Evolutionary conservation across 2,329 filamentous ascomycete genomes (phyloP), one percentile per base, ranked within the genome.

Genomic region (Apiospora sp.): DNA sequence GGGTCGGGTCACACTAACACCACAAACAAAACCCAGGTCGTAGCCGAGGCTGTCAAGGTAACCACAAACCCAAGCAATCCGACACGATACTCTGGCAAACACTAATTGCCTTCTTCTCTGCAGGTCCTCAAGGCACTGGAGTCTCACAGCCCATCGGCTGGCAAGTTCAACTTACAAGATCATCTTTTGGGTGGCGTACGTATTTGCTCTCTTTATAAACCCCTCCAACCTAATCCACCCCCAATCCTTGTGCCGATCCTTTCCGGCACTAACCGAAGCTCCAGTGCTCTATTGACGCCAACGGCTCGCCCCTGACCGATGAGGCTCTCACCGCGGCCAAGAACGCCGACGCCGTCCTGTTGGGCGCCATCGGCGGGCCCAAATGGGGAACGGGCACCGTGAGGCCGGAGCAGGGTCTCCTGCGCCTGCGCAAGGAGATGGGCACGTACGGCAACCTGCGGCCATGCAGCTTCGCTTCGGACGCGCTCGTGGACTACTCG

Each of bases 321-420:
- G 91, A 93, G 79, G 94, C 95, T 74, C 92, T 98, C 78, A 86
- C 86, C 19, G 95, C 94, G 48, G 95, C 94, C 77, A 95, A 97
- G 84, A 87, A 89, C 70, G 95, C 95, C 75, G 93, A 98, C 83
- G 96, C 95, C 51, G 93, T 98, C 73, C 91, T 98, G 73, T 91
- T 98, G 71, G 96, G 95, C 77, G 94, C 96, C 77, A 97, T 98
- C 80, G 96, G 96, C 77, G 96, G 96, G n/a, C 96, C 96, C 19
- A 84, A 98, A 94, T 98, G 95, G 94, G 95, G 95, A 74, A 96
- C 94, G 44, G 94, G 94, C 77, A 85, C 91, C 72, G 92, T 98
- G 75, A 94, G 95, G 64, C 96, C 96, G 1, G 96, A 98, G 83
- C 94, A 98, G 85, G 96, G 96, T 74, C 91, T 98, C 79, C 92